Base-by-base conservation (phyloP, 495 filamentous ascomycete species). In the Aspergillus taichungensis region DNA sequence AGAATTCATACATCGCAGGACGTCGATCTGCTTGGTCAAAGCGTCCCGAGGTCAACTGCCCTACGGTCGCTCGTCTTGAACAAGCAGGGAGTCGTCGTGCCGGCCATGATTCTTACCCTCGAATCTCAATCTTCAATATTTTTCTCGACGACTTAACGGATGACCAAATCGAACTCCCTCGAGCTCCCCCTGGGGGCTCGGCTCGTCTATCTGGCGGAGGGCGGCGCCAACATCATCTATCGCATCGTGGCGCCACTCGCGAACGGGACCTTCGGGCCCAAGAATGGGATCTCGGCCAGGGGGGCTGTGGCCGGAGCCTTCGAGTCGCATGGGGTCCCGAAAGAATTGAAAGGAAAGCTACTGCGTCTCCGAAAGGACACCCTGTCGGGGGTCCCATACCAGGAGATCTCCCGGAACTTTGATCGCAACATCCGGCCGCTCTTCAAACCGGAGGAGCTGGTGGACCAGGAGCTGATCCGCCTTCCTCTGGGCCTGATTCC, bases 211-310 rank as follows among this genome's bases (percentile, higher is more conserved):
- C 66, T 79, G 7, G 74, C 75, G 8, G 84, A 88, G 58, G 84
- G 84, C 10, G 82, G 82, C 35, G 82, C 84, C 29, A 87, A 88
- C 57, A 65, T 79, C 37, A 79, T 88, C 55, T 88, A 83, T 52
- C 72, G 75, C 32, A 73, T 83, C 43, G 55, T 61, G 13, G 52
- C 70, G 18, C 59, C 63, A 0, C 55, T 60, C 32, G 30, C 44
- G 13, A 59, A 52, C 13, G 46, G 53, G 4, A 13, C 55, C 12
- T 31, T 31, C n/a, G 30, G 37, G 29, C 39, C 47, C 14, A 54
- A 46, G n/a, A 49, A 51, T 18, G 40, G 37, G 28, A n/a, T 30
- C 12, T 37, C 41, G 6, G 24, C 14, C 29, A 39, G 35, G 9
- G 36, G 31, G 6, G 29, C 30, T 24, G 32, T 34, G 6, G n/a